Evolutionary conservation across 1,139 yeast species (phyloP).

Genomic region (Magnusiomyces ingens): DNA sequence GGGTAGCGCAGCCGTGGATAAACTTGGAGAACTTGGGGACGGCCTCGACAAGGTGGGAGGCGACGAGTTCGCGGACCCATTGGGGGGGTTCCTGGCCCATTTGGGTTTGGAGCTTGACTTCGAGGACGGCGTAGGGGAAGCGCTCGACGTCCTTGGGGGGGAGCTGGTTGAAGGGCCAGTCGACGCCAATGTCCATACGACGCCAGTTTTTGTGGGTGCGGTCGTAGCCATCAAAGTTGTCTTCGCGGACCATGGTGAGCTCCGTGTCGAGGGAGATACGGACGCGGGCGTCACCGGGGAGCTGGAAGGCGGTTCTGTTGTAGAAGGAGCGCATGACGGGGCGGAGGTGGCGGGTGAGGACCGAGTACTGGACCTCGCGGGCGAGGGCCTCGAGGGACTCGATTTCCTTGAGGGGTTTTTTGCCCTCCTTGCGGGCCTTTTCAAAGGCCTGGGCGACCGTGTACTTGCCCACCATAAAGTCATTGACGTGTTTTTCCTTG

Average conservation of each 20-base stretch:
- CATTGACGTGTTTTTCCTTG: constrained; percentile 85
- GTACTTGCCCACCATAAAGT: constrained; percentile 71
- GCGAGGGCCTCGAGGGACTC: constrained; percentile 90
- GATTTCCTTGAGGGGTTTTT: constrained; percentile 77
- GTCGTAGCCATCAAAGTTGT: constrained; percentile 86
- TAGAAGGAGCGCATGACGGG: constrained; percentile 96
- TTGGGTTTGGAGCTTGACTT: constrained; percentile 94
- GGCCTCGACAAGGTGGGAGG: constrained; percentile 92
- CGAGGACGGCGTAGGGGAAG: constrained; percentile 95
- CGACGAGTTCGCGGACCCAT: constrained; percentile 90
- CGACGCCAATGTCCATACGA: constrained; percentile 96
- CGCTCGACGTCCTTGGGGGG: constrained; percentile 80
- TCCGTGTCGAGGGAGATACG: constrained; percentile 97
- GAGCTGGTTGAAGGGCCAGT: constrained; percentile 85
- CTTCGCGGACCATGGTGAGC: constrained; percentile 92
- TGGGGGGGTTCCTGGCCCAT: constrained; percentile 97
- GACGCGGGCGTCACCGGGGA: constrained; percentile 98
- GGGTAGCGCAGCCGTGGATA: constrained; percentile 89
- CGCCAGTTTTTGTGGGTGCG: constrained; percentile 95
- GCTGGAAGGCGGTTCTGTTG: constrained; percentile 96
- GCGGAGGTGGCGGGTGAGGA: constrained; percentile 72
- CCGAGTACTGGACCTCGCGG: constrained; percentile 83
- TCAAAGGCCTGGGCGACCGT: constrained; percentile 88
- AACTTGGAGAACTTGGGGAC: constrained; percentile 97
- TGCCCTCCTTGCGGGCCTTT: constrained; percentile 87